Conservation (phyloP, 208 protist genomes). For the Crithidia acanthocephali region DNA sequence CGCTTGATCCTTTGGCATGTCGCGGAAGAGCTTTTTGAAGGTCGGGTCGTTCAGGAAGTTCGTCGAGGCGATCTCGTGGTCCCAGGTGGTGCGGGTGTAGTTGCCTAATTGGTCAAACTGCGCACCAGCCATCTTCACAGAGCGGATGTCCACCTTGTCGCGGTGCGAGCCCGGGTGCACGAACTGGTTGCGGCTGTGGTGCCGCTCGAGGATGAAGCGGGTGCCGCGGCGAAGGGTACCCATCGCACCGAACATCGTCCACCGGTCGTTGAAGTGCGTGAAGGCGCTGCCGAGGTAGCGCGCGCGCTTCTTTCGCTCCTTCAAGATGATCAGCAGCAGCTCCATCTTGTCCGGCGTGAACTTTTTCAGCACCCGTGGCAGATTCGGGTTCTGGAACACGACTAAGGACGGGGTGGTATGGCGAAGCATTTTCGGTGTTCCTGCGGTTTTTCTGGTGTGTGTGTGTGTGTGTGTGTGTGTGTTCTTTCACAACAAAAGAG, state of each 20-base stretch:
- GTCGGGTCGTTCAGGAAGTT: conserved; percentile 65
- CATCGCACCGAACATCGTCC: conserved; percentile 53
- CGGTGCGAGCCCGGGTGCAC: conserved; percentile 50
- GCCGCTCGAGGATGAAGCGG: conserved; percentile 71
- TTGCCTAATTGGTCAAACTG: conserved; percentile 75
- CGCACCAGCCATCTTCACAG: conserved; percentile 54
- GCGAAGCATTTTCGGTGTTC: conserved; percentile 23
- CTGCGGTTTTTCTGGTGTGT: not conserved
- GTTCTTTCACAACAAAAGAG: too few relatives aligned
- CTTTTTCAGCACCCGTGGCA: conserved; percentile 69
- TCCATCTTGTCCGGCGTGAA: conserved; percentile 75
- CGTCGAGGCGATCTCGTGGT: conserved; percentile 47
- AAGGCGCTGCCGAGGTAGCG: conserved; percentile 75
- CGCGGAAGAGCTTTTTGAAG: conserved; percentile 41
- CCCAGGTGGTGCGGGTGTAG: conserved; percentile 71
- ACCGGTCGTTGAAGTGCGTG: conserved; percentile 75
- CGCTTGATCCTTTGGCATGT: conserved; percentile 68
- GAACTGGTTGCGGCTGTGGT: conserved; percentile 70
- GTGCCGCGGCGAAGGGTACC: conserved; percentile 50
- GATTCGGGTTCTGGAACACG: conserved; percentile 50
- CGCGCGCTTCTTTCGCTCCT: conserved; percentile 80
- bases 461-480: too few relatives aligned
- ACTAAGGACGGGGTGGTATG: conserved; percentile 11
- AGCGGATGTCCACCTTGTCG: conserved; percentile 63
- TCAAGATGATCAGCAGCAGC: conserved; percentile 53